phyloP scores from a whole-genome alignment of 257 asterid genomes.

The Apocynum venetum region DNA sequence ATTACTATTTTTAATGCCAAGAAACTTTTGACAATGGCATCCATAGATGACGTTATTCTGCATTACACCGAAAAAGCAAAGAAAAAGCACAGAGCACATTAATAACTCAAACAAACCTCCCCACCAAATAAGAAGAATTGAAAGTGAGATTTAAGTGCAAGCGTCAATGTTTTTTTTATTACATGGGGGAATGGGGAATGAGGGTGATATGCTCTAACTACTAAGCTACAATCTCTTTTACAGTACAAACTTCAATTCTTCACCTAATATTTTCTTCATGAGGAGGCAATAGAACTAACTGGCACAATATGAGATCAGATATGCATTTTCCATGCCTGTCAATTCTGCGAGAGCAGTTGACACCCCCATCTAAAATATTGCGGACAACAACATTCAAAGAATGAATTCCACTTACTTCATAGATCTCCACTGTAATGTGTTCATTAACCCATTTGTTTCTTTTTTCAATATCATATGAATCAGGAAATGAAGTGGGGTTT shows the following conservation, averaged over 20 bases:
- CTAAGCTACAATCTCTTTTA: too few species aligned
- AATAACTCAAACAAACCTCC: not conserved
- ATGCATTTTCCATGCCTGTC: constrained; percentile 92
- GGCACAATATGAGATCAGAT: constrained; percentile 72
- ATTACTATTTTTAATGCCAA: not conserved
- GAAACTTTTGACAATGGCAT: not conserved
- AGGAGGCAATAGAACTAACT: constrained; percentile 66
- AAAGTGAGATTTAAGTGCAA: too few species aligned
- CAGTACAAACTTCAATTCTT: not conserved
- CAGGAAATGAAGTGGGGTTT: constrained; percentile 53
- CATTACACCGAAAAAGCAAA: not conserved
- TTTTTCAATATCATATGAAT: constrained; percentile 29
- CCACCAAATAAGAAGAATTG: too few species aligned
- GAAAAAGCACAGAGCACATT: not conserved
- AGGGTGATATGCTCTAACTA: too few species aligned
- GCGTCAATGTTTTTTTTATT: too few species aligned
- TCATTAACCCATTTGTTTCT: constrained; percentile 49
- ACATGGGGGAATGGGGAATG: too few species aligned
- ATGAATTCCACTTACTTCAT: constrained; percentile 71
- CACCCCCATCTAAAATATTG: constrained; percentile 88
- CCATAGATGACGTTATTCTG: not conserved
- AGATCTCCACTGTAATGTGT: constrained; percentile 71
- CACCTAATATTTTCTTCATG: constrained; percentile 24
- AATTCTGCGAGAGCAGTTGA: constrained; percentile 88
- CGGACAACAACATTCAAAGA: constrained; percentile 80